Evolutionary conservation across 2,329 filamentous ascomycete genomes (phyloP).

Genomic region (Thielaviopsis musarum): DNA sequence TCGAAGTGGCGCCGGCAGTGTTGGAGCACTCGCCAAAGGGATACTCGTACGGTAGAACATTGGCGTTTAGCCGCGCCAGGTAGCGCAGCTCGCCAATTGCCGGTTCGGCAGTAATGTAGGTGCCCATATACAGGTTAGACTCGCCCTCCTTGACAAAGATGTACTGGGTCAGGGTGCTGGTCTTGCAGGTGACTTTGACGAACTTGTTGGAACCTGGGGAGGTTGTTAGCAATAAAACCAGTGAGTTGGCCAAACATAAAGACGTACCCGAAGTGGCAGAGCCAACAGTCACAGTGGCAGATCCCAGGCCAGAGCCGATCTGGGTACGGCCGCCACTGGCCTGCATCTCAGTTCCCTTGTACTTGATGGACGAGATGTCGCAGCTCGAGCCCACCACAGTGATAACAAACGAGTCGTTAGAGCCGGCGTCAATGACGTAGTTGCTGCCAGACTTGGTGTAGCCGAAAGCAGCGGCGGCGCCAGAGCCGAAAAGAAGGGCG

Average conservation of each 20-base stretch:
- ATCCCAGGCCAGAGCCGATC: constrained; percentile 41
- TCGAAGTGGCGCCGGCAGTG: constrained; percentile 31
- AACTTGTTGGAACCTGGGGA: constrained; percentile 22
- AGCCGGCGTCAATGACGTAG: constrained; percentile 31
- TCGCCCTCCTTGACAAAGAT: constrained; percentile 44
- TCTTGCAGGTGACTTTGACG: constrained; percentile 44
- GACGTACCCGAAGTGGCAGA: constrained; percentile 17
- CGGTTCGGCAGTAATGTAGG: constrained; percentile 41
- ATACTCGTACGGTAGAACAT: constrained; percentile 32
- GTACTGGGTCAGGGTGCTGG: constrained; percentile 46
- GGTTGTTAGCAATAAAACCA: neutral
- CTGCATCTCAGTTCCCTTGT: constrained; percentile 41
- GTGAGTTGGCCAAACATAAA: neutral
- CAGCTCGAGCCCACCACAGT: constrained; percentile 36
- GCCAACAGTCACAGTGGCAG: constrained; percentile 34
- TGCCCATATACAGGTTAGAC: constrained; percentile 42
- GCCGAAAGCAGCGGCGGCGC: constrained; percentile 25
- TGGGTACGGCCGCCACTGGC: constrained; percentile 34
- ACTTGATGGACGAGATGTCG: constrained; percentile 47
- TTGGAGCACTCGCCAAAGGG: constrained; percentile 38
- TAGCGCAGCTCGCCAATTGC: constrained; percentile 44
- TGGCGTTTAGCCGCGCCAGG: constrained; percentile 41
- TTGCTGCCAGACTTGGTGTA: constrained; percentile 24
- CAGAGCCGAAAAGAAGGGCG: constrained; percentile 14
- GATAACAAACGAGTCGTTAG: constrained; percentile 31